Base-by-base conservation (phyloP, 2,329 filamentous ascomycete genomes). In the Colletotrichum tropicicola region DNA sequence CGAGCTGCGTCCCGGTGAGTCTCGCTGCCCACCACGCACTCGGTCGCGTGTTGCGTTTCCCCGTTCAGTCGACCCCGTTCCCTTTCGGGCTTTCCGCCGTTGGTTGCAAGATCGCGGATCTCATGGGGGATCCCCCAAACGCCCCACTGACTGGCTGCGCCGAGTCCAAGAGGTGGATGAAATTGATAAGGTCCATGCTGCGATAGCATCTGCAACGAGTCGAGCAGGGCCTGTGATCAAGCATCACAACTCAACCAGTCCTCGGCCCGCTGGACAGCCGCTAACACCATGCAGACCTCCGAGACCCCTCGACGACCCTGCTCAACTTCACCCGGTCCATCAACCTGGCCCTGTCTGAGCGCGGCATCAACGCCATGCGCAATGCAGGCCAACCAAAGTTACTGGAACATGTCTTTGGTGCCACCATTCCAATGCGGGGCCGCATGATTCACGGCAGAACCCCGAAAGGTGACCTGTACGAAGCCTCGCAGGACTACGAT, bases 311-410 rank as follows among this genome's bases (percentile, higher is more conserved):
- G 3, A 97, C 92, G 1, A 89, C 90, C 28, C 94, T 95, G 3
- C 84, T 98, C 66, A 98, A 98, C 78, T 98, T 98, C 75, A 97
- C 94, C 66, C 97, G 94, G 77, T 98, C 96, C n/a, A 99, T 99
- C 82, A 99, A 99, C 74, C 82, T 99, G 59, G 95, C 96, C 21
- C 84, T 99, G 1, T 98, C 96, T 0, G 94, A 98, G 76, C 89
- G 96, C 63, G 96, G 96, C 30, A 94, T 98, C 76, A 92, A 96
- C 76, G 92, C 95, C 21, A 90, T 99, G 79, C 87, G 87, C 55
- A 83, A 92, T 70, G 88, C 92, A 2, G 87, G 88, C 25, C 86
- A 89, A 30, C 80, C 87, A 3, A 85, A 83, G 3, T 85, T 98
- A 35, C 82, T 97, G 30, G 85, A 94, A 12, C 84, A 89, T 70